These are phyloP conservation scores for Somion occarium DNA, from an alignment of 1,284 basidiomycete species.

Conservation along the genomic window DNA sequence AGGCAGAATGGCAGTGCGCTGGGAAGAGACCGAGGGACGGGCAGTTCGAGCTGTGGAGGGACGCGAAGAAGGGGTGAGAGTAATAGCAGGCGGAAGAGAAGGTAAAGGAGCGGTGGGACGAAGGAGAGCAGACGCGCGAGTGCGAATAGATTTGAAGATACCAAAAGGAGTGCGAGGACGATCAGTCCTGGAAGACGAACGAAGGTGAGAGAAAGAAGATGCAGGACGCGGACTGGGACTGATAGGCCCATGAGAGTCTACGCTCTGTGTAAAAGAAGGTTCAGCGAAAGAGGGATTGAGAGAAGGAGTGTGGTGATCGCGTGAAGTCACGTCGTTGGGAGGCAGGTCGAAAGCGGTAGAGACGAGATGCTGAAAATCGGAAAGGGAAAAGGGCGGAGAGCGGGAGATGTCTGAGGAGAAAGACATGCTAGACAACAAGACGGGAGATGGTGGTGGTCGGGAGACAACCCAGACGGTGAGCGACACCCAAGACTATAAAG, in stretches of 20 bases:
- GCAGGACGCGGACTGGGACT: not conserved
- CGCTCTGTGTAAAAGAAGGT: not conserved
- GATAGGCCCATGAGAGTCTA: not conserved
- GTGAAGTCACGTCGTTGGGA: slow-evolving; percentile 2
- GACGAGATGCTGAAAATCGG: slow-evolving; percentile 9
- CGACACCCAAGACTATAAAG: not conserved
- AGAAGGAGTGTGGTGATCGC: slow-evolving; percentile 5
- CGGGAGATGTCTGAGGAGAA: not conserved
- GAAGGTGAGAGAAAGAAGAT: not conserved
- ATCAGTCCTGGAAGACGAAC: not conserved
- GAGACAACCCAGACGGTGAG: slow-evolving; percentile 1
- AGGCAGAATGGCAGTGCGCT: slow-evolving; percentile 12
- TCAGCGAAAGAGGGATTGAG: not conserved
- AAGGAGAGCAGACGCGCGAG: slow-evolving; percentile 11
- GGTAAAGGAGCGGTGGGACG: slow-evolving; percentile 1
- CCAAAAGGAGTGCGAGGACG: slow-evolving; percentile 2
- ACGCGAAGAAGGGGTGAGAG: not conserved
- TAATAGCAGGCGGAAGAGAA: not conserved
- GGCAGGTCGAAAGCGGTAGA: slow-evolving; percentile 6
- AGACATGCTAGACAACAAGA: not conserved
- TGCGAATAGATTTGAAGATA: slow-evolving; percentile 8
- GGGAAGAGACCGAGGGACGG: slow-evolving; percentile 18
- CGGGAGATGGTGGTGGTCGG: slow-evolving; percentile 2
- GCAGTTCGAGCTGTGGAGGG: slow-evolving; percentile 12
- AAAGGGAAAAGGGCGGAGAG: slow-evolving; percentile 1